phyloP scores from a whole-genome alignment of 805 yeast genomes.

The Blastobotrys peoriensis region DNA sequence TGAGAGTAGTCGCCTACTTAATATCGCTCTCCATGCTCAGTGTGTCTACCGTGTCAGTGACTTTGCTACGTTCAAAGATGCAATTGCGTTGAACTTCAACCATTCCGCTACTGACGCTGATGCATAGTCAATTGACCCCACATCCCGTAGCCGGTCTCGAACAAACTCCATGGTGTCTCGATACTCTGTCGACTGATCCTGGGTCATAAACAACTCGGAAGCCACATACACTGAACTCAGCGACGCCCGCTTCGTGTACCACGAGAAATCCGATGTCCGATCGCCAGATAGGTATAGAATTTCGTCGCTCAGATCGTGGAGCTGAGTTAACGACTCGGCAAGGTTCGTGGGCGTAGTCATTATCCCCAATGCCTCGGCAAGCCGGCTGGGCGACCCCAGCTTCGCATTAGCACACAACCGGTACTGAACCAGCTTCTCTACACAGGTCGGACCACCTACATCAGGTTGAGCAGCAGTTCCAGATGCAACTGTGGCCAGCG shows the following conservation, averaged over 20 bases:
- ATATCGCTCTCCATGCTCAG: too few species aligned
- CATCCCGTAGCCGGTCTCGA: conserved; percentile 47
- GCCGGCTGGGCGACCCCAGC: conserved; percentile 15
- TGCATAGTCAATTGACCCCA: conserved; percentile 51
- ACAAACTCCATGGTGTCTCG: conserved; percentile 59
- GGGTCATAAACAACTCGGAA: conserved; percentile 73
- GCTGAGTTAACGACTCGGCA: conserved; percentile 52
- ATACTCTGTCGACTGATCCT: conserved; percentile 56
- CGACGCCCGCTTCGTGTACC: conserved; percentile 85
- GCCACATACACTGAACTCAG: conserved; percentile 66
- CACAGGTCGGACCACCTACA: conserved; percentile 39
- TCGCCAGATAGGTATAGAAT: conserved; percentile 77
- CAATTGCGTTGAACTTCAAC: conserved; percentile 60
- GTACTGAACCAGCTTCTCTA: conserved; percentile 40
- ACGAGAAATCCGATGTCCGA: conserved; percentile 67
- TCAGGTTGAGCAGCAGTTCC: conserved; percentile 15
- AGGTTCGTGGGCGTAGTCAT: conserved; percentile 62
- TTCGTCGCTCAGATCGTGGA: conserved; percentile 77
- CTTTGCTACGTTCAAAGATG: conserved; percentile 59
- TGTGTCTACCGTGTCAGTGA: conserved; percentile 40
- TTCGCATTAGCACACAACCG: conserved; percentile 45
- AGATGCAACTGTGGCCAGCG: conserved; percentile 28
- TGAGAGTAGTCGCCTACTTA: too few species aligned
- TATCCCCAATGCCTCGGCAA: conserved; percentile 47
- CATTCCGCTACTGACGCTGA: conserved; percentile 71